phyloP scores from a whole-genome alignment of 1,139 yeast species.

The Kluyveromyces sp. region DNA sequence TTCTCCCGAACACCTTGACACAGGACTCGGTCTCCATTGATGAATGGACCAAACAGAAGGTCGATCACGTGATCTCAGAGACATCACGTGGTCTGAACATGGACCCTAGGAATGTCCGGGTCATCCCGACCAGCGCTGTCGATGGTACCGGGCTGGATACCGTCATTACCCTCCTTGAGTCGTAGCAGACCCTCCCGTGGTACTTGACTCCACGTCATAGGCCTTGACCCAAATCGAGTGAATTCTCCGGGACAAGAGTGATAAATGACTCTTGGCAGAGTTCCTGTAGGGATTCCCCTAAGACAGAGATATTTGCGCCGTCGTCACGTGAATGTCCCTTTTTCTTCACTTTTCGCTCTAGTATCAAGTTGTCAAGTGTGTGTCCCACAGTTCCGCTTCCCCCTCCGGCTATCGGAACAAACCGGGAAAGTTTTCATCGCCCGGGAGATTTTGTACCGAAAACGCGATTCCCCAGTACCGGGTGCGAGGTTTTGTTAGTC shows the following conservation, averaged over 20 bases:
- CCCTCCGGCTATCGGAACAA: neutral
- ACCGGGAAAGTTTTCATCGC: neutral
- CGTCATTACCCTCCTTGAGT: slow-evolving; percentile 1
- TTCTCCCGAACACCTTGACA: slow-evolving; percentile 17
- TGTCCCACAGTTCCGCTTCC: too few relatives aligned
- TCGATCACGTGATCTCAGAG: slow-evolving; percentile 4
- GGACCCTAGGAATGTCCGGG: slow-evolving; percentile 1
- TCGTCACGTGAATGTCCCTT: too few relatives aligned
- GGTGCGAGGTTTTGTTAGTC: neutral
- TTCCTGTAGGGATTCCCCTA: too few relatives aligned
- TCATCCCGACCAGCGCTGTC: slow-evolving; percentile 10
- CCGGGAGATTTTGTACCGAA: neutral
- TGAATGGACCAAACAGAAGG: neutral
- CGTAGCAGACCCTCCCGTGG: too few relatives aligned
- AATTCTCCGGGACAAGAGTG: too few relatives aligned
- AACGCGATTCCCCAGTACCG: neutral
- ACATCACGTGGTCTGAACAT: slow-evolving; percentile 5
- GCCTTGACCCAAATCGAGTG: too few relatives aligned
- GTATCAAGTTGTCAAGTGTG: too few relatives aligned
- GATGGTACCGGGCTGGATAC: slow-evolving; percentile 10
- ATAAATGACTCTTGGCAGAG: too few relatives aligned
- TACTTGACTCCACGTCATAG: too few relatives aligned
- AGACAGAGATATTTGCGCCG: too few relatives aligned
- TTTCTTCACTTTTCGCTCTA: too few relatives aligned
- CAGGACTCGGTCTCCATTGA: neutral